These are phyloP conservation scores for Sporothrix pallida DNA, from an alignment of 2,329 filamentous ascomycete genomes.

Conservation along the genomic window DNA sequence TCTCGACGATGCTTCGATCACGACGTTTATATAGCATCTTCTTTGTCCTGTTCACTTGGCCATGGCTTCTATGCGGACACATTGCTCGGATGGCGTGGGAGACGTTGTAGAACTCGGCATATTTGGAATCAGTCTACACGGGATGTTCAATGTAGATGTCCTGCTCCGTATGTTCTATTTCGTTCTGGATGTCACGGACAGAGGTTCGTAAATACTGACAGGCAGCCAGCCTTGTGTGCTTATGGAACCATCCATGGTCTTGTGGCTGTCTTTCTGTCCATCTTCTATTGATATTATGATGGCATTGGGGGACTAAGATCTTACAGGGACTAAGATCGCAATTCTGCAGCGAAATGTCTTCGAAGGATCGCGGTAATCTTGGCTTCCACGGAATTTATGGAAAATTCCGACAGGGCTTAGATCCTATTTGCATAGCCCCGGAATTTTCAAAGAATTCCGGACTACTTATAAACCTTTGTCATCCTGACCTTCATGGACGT, in stretches of 20 bases:
- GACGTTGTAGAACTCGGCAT: background rate
- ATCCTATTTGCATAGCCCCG: background rate
- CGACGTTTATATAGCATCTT: background rate
- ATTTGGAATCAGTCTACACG: background rate
- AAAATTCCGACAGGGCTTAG: slow-evolving; percentile 2
- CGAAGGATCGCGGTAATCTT: background rate
- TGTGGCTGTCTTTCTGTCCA: too few species aligned
- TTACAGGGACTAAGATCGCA: too few species aligned
- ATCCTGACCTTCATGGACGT: background rate
- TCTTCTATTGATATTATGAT: too few species aligned
- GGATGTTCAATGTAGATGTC: too few species aligned
- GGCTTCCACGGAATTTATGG: slow-evolving; percentile 8
- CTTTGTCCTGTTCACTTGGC: background rate
- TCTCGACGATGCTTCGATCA: background rate
- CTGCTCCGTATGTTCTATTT: too few species aligned
- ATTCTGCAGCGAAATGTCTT: background rate
- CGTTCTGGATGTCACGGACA: too few species aligned
- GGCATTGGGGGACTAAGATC: too few species aligned
- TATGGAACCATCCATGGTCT: too few species aligned
- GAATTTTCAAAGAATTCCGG: slow-evolving; percentile 6
- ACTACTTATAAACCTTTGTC: slow-evolving; percentile 21
- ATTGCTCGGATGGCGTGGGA: background rate
- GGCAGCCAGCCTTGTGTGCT: too few species aligned
- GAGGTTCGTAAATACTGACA: too few species aligned
- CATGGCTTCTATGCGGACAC: background rate